Evolutionary conservation across 768 basidiomycete species (phyloP).

Genomic region (Suillus ampliporus): DNA sequence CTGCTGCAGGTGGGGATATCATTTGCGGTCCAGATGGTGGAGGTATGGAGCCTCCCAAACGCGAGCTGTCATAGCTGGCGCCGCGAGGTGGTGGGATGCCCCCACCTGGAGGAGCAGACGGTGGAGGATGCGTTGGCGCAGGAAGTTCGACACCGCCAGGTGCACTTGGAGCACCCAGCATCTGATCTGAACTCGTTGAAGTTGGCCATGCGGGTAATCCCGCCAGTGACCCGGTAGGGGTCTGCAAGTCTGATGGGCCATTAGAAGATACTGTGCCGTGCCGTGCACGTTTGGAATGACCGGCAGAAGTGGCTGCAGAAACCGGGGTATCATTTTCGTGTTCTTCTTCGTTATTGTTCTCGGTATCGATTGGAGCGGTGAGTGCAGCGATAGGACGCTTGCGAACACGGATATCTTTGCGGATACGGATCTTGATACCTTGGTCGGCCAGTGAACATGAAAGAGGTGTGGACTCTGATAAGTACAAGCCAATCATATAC

Average conservation of each 20-base stretch:
- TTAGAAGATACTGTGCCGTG: constrained; percentile 33
- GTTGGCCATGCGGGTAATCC: constrained; percentile 41
- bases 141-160: constrained; percentile 40
- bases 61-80: constrained; percentile 16
- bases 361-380: constrained; percentile 24
- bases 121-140: constrained; percentile 5
- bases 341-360: constrained; percentile 33
- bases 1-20: constrained; percentile 15
- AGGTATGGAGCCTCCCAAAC: constrained; percentile 14
- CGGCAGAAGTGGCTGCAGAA: constrained; percentile 4
- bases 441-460: constrained; percentile 94
- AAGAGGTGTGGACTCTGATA: constrained; percentile 81
- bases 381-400: constrained; percentile 61
- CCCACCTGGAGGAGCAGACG: constrained; percentile 18
- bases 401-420: constrained; percentile 88
- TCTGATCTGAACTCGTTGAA: constrained; percentile 34
- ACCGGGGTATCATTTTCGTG: constrained; percentile 5
- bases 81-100: constrained; percentile 18
- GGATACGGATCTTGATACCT: constrained; percentile 93
- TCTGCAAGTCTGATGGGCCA: constrained; percentile 27
- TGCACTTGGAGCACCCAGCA: constrained; percentile 39
- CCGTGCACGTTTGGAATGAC: constrained; percentile 31
- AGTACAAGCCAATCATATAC: constrained; percentile 11
- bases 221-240: constrained; percentile 27
- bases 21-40: constrained; percentile 28